Percentiles rank a stretch among this genome's conserved stretches.
Evolutionary conservation across 2,329 filamentous ascomycete genomes (phyloP).

Genomic region (Hymenoscyphus fraxineus): DNA sequence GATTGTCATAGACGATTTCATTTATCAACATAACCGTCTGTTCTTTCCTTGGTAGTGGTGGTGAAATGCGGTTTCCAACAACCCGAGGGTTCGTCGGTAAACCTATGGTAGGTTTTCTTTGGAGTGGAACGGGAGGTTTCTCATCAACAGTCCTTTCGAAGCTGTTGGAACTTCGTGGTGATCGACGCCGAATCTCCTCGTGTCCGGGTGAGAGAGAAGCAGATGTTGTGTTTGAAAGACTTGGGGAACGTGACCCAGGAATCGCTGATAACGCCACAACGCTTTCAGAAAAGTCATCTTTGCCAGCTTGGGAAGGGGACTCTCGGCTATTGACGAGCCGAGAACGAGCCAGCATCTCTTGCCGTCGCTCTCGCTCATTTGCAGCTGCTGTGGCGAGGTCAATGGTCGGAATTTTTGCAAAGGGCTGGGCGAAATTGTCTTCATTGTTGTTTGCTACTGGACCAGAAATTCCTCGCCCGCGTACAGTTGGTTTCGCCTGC

Average conservation of each 20-base stretch:
- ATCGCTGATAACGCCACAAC: constrained; percentile 18
- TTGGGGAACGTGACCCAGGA: constrained; percentile 17
- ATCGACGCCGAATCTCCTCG: constrained; percentile 33
- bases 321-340: constrained; percentile 25
- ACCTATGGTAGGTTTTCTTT: constrained; percentile 27
- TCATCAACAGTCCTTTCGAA: constrained; percentile 22
- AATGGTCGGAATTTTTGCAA: constrained; percentile 33
- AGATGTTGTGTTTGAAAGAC: constrained; percentile 29
- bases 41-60: constrained; percentile 31
- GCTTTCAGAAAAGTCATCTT: constrained; percentile 6
- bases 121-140: constrained; percentile 17
- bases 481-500: constrained; percentile 24
- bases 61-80: constrained; percentile 19
- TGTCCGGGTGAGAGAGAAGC: constrained; percentile 32
- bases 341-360: constrained; percentile 24
- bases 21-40: constrained; percentile 55
- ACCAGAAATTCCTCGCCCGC: constrained; percentile 32
- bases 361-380: constrained; percentile 32
- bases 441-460: constrained; percentile 24
- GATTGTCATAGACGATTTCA: constrained; percentile 53
- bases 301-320: constrained; percentile 13
- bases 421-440: constrained; percentile 19
- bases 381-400: constrained; percentile 32
- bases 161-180: constrained; percentile 26
- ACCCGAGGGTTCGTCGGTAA: constrained; percentile 30